Evolutionary conservation across 805 yeast genomes (phyloP), one percentile per base, ranked within the genome.

Genomic region (Kuraishia piskuri): DNA sequence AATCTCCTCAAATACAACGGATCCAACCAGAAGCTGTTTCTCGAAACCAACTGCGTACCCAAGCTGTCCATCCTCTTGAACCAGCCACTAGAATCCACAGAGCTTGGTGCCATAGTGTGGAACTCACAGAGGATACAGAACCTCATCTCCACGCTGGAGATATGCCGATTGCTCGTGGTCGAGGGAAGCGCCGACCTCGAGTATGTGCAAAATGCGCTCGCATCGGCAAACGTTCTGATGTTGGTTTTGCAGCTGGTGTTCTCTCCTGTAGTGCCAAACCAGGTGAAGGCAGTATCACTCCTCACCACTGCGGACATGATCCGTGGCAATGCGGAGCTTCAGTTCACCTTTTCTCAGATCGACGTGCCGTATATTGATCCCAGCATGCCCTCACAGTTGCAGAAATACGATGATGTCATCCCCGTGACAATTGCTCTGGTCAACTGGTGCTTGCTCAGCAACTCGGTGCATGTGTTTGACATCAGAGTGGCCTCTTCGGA

Each of bases 341-440:
- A 94, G 66, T 69, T 71, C 14, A 81, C 81, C 54, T 86, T 92
- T 60, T 76, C 90, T 1, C 83, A 82, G 53, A 83, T 92, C 14
- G 98, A 94, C 66, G 97, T 94, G 7, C 99, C 99, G 0, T 89
- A 85, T 63, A 74, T 91, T 53, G 97, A 90, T 62, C 90, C 96
- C 10, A 60, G 65, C 51, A 57, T 68, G 48, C 72, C 72, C 10
- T 22, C 54, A 2, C 19, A 61, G 9, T 65, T 65, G 7, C 72
- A 68, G 54, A 64, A 58, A 53, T 64, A 61, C 53, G 70, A 64
- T 14, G 63, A 59, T 1, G 51, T 78, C 1, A 68, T 89, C 2
- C 92, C 97, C 0, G 95, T 88, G 0, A 74, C 86, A 0, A 74
- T 77, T 25, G 90, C 95, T 0, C 71, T 94, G 50, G 62, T 92